These are phyloP conservation scores for Casaregolazyma suthepensis DNA, from an alignment of 1,139 yeast species.

Conservation along the genomic window DNA sequence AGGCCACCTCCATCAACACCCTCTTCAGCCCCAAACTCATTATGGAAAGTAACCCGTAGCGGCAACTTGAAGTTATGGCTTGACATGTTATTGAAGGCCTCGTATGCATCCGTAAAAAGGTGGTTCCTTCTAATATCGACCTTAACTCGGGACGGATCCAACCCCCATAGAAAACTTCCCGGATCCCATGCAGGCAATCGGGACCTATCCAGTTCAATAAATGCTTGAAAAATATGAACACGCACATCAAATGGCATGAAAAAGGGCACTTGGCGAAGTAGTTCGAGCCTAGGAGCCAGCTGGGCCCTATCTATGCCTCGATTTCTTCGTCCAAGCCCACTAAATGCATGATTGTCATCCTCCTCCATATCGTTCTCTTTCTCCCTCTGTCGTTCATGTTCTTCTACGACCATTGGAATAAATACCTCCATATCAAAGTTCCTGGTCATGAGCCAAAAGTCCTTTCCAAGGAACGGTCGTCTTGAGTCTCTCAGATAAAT, in stretches of 20 bases:
- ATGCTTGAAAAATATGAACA: slow-evolving; percentile 52
- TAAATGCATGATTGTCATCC: slow-evolving; percentile 4
- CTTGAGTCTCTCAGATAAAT: slow-evolving; percentile 66
- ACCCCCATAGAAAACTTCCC: slow-evolving; percentile 12
- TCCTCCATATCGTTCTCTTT: slow-evolving; percentile 16
- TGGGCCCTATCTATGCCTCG: slow-evolving; percentile 5
- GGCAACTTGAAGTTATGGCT: slow-evolving; percentile 52
- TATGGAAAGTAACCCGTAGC: slow-evolving; percentile 60
- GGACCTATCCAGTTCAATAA: slow-evolving; percentile 16
- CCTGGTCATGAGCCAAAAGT: slow-evolving; percentile 51
- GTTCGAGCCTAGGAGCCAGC: slow-evolving; percentile 35
- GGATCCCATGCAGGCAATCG: slow-evolving; percentile 16
- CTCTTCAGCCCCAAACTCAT: slow-evolving; percentile 71
- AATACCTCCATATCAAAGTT: slow-evolving; percentile 21
- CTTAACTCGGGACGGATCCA: slow-evolving; percentile 28
- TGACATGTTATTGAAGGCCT: slow-evolving; percentile 41
- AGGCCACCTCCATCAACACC: slow-evolving; percentile 98
- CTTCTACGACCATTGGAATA: slow-evolving; percentile 37
- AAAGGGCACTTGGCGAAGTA: slow-evolving; percentile 66
- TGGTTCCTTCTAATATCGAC: slow-evolving; percentile 65
- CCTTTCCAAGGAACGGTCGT: slow-evolving; percentile 45
- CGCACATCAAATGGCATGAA: slow-evolving; percentile 70
- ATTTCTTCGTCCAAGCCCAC: slow-evolving; percentile 7
- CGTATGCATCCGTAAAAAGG: slow-evolving; percentile 68
- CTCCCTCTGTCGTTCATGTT: slow-evolving; percentile 31